phyloP scores from a whole-genome alignment of 2,329 filamentous ascomycete genomes.

The Botrytis squamosa region DNA sequence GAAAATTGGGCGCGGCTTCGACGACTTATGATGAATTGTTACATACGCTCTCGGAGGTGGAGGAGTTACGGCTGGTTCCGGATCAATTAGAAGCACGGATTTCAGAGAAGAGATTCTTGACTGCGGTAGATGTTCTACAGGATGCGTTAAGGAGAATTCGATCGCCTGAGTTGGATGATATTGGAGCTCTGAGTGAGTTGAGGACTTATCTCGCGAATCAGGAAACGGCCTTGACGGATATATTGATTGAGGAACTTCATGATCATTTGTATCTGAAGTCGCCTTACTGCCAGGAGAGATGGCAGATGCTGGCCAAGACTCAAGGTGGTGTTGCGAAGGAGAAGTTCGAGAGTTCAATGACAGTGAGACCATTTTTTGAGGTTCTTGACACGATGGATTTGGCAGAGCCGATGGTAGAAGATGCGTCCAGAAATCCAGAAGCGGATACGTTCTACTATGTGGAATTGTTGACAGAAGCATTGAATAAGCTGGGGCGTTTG shows the following conservation, averaged over 20 bases:
- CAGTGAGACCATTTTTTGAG: constrained; percentile 53
- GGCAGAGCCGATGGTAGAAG: constrained; percentile 68
- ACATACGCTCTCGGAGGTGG: constrained; percentile 77
- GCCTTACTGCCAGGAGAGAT: constrained; percentile 93
- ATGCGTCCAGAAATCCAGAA: constrained; percentile 90
- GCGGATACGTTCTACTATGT: constrained; percentile 95
- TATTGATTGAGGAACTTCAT: constrained; percentile 93
- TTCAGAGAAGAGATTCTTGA: constrained; percentile 92
- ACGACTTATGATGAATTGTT: constrained; percentile 89
- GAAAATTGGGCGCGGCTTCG: constrained; percentile 82
- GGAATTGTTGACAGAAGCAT: constrained; percentile 77
- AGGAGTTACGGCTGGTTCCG: constrained; percentile 84
- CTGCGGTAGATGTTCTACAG: constrained; percentile 88
- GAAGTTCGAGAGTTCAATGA: constrained; percentile 47
- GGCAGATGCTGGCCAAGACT: constrained; percentile 76
- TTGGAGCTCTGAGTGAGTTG: constrained; percentile 83
- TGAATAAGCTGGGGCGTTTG: constrained; percentile 85
- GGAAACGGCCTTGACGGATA: constrained; percentile 87
- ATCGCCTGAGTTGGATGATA: constrained; percentile 85
- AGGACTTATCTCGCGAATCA: constrained; percentile 89
- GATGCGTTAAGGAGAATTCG: constrained; percentile 80
- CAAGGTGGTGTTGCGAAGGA: constrained; percentile 51
- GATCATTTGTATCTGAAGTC: constrained; percentile 97
- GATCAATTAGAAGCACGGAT: constrained; percentile 92
- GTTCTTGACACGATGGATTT: constrained; percentile 62